A percentile compares a stretch with the other conserved stretches of the same genome.
These are phyloP conservation scores for Botrytis fragariae DNA, from an alignment of 2,329 filamentous ascomycete species.

Conservation along the genomic window DNA sequence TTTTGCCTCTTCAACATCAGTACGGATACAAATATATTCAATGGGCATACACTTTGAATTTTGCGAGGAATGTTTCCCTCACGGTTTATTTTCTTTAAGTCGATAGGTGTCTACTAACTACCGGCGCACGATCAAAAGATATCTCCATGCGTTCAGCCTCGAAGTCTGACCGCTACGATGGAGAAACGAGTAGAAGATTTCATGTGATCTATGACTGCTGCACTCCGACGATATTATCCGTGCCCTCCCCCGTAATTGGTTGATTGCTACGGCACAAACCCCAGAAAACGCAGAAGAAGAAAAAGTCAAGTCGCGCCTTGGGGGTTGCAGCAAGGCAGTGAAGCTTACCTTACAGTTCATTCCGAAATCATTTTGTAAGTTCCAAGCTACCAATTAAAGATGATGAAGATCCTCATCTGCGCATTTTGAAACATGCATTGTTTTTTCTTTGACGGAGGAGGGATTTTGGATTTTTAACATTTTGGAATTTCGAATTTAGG, in stretches of 20 bases:
- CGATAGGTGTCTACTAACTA: not conserved
- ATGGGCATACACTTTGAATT: not conserved
- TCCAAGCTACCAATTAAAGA: not conserved
- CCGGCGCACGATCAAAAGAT: not conserved
- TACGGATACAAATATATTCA: not conserved
- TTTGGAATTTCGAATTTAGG: not conserved
- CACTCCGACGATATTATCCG: not conserved
- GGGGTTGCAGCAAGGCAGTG: not conserved
- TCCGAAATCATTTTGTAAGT: not conserved
- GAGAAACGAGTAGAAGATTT: not conserved
- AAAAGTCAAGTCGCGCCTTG: not conserved
- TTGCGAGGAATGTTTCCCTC: not conserved
- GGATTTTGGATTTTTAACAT: not conserved
- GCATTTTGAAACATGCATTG: not conserved
- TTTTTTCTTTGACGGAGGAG: not conserved
- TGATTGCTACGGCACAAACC: not conserved
- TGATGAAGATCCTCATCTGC: slow-evolving; percentile 6
- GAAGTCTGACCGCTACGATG: not conserved
- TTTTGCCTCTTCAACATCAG: not conserved
- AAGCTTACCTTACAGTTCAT: not conserved
- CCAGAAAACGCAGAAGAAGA: not conserved
- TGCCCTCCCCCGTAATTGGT: not conserved
- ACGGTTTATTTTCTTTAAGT: not conserved
- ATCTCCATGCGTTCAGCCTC: not conserved
- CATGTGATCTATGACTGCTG: not conserved